Evolutionary conservation across 2,329 filamentous ascomycete genomes (phyloP), one percentile per base, ranked within the genome.

Genomic region (Eutypella sp.): DNA sequence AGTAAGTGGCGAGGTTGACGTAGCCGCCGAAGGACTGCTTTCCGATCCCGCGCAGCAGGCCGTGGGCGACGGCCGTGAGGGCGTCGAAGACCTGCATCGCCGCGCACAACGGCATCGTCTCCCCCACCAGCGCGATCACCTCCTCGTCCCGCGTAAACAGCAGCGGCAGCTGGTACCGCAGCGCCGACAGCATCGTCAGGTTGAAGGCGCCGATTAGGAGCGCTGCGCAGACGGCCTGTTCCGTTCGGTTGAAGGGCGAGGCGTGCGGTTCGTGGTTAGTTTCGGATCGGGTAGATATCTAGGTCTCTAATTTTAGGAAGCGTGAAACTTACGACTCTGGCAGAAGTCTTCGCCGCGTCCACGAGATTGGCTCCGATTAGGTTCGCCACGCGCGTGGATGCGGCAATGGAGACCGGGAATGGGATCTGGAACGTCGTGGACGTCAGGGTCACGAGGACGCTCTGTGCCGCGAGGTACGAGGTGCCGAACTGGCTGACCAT

Each of bases 31-130:
- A 83, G 52, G 89, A 84, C 66, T 97, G 92, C 47, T 87, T 81
- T 3, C 93, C 93, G 15, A 97, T 79, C 11, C 92, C 92, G 36
- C 93, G 79, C 23, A 97, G 75, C 33, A 96, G 75, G 23, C 91
- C 92, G 59, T 93, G 91, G 47, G 87, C 89, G 33, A 85, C 85
- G 3, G 87, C 80, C 0, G 87, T 82, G 16, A 95, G 65, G 1
- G 87, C 83, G 65, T 99, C 92, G 57, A 95, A 91, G 20, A 96
- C 76, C 64, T 97, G 91, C 75, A 96, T 95, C 2, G 89, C 78
- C 0, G 91, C 90, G 49, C 88, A 89, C 3, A 96, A 69, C 0
- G 90, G 91, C 29, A 96, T 75, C 3, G 89, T 80, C 3, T 68
- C 65, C 1, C 87, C 79, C 18, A 89, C 85, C 27, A 89, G 70